A percentile compares a stretch with the other conserved stretches of the same genome.
Conservation (phyloP, 495 filamentous ascomycete genomes). For the Pseudevernia furfuracea region DNA sequence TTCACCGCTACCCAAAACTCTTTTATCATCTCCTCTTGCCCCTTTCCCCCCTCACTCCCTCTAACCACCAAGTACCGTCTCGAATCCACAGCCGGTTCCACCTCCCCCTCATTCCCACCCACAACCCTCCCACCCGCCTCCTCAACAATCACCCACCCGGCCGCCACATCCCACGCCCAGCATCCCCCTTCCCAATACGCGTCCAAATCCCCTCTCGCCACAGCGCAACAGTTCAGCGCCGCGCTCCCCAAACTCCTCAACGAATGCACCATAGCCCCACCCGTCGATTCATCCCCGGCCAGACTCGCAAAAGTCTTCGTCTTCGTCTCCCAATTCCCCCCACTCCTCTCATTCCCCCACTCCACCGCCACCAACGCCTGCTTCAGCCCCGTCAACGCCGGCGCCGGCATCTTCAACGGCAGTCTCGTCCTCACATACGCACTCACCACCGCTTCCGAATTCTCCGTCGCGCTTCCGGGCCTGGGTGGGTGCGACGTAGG, state of each 20-base stretch:
- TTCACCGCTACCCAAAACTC: slow-evolving; percentile 67
- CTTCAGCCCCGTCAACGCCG: slow-evolving; percentile 46
- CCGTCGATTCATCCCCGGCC: slow-evolving; percentile 51
- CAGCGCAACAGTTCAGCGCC: slow-evolving; percentile 75
- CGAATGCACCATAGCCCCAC: slow-evolving; percentile 79
- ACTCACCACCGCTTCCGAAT: slow-evolving; percentile 17
- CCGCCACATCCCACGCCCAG: slow-evolving; percentile 93
- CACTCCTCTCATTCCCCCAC: slow-evolving; percentile 61
- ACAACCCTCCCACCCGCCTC: slow-evolving; percentile 81
- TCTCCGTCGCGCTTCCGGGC: slow-evolving; percentile 8
- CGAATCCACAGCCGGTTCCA: slow-evolving; percentile 67
- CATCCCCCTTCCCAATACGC: slow-evolving; percentile 90
- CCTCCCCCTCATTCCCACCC: slow-evolving; percentile 68
- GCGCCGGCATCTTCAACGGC: slow-evolving; percentile 45
- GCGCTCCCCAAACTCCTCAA: slow-evolving; percentile 70
- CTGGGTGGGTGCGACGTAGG: slow-evolving; percentile 18
- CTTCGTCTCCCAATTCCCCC: slow-evolving; percentile 64
- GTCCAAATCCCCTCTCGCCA: slow-evolving; percentile 72
- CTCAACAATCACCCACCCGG: slow-evolving; percentile 78
- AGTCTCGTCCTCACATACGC: slow-evolving; percentile 30
- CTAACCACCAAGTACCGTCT: slow-evolving; percentile 74
- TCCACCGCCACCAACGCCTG: slow-evolving; percentile 58
- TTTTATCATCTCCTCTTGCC: slow-evolving; percentile 68
- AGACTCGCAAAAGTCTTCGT: slow-evolving; percentile 60
- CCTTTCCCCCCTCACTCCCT: slow-evolving; percentile 43